phyloP scores from a whole-genome alignment of 257 asterid species.

The Gynochthodes officinalis region DNA sequence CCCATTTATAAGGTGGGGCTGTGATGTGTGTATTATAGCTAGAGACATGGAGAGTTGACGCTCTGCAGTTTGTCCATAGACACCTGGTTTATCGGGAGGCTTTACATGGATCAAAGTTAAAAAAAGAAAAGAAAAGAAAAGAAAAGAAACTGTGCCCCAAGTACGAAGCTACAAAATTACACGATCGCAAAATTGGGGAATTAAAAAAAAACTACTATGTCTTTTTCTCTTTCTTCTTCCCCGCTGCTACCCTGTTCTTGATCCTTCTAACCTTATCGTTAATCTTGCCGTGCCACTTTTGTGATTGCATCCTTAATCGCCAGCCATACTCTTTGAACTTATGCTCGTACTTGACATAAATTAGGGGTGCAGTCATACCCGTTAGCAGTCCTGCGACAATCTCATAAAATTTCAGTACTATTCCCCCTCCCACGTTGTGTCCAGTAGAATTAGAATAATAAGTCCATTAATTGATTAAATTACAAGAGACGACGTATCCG shows the following conservation, averaged over 20 bases:
- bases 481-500: too few relatives aligned
- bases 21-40: too few relatives aligned
- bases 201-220: slow-evolving; percentile 20
- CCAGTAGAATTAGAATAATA: too few relatives aligned
- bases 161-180: slow-evolving; percentile 1
- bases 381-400: slow-evolving; percentile 39
- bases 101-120: too few relatives aligned
- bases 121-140: too few relatives aligned
- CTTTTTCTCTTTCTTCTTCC: slow-evolving; percentile 43
- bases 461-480: too few relatives aligned
- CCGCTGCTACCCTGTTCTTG: slow-evolving; percentile 23
- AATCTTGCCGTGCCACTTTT: slow-evolving; percentile 18
- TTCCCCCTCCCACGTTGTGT: too few relatives aligned
- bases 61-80: too few relatives aligned
- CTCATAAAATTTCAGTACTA: background rate
- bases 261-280: slow-evolving; percentile 28
- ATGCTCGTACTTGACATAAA: slow-evolving; percentile 43
- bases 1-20: too few relatives aligned
- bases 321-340: slow-evolving; percentile 34
- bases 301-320: slow-evolving; percentile 23
- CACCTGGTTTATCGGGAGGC: too few relatives aligned
- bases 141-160: too few relatives aligned
- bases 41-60: too few relatives aligned
- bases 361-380: slow-evolving; percentile 40
- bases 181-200: background rate